These are phyloP conservation scores for Tetrastigma voinierianum DNA, from an alignment of 164 flowering plant species.

Conservation along the genomic window DNA sequence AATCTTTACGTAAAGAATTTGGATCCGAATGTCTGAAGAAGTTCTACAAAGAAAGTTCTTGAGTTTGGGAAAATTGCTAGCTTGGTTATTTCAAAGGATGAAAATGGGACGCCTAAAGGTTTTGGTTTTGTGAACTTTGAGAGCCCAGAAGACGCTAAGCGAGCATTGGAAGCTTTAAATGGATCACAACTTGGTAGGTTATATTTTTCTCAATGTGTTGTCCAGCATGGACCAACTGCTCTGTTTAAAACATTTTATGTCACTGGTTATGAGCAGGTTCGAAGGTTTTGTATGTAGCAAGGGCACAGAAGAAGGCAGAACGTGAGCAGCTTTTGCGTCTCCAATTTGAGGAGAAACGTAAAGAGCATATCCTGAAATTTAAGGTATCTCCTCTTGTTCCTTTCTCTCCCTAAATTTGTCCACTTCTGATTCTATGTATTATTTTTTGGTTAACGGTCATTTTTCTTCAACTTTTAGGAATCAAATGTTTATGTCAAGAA, in stretches of 20 bases:
- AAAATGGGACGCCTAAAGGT: constrained; percentile 67
- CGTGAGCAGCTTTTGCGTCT: constrained; percentile 63
- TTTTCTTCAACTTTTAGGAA: constrained; percentile 34
- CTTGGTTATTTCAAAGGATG: constrained; percentile 54
- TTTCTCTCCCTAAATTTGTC: background rate
- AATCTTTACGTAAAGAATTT: constrained; percentile 84
- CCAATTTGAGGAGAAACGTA: constrained; percentile 71
- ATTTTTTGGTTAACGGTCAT: background rate
- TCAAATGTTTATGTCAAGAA: constrained; percentile 86
- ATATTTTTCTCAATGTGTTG: background rate
- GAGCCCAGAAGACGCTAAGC: constrained; percentile 64
- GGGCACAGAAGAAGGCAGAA: constrained; percentile 88
- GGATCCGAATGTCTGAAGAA: constrained; percentile 61
- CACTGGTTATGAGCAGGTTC: constrained; percentile 45
- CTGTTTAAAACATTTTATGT: background rate
- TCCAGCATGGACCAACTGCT: background rate
- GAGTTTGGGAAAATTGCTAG: constrained; percentile 70
- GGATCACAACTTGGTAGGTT: constrained; percentile 64
- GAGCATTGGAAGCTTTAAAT: constrained; percentile 67
- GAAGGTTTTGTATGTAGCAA: constrained; percentile 69
- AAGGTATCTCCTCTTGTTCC: constrained; percentile 36
- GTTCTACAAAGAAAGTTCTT: constrained; percentile 55
- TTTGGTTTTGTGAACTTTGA: constrained; percentile 94
- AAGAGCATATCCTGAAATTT: constrained; percentile 56
- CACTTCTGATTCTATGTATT: background rate